phyloP scores from a whole-genome alignment of 2,329 filamentous ascomycete species.

The Periconia sp. region DNA sequence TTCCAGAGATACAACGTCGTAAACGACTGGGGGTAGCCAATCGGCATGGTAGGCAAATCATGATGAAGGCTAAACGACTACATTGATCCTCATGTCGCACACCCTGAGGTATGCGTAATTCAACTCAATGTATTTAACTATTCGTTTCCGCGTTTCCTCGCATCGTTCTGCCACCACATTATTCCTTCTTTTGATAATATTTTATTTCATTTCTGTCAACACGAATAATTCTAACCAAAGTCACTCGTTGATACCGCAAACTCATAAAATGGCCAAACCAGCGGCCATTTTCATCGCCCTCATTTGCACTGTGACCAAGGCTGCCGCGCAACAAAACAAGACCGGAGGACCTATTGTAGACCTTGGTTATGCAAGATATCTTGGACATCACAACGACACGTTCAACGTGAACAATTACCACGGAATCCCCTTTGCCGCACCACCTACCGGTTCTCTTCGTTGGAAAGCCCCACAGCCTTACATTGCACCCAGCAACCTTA shows the following conservation, averaged over 20 bases:
- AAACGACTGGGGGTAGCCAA: too few species aligned
- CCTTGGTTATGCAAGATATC: constrained; percentile 15
- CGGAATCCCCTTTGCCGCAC: constrained; percentile 29
- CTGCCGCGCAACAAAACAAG: background rate
- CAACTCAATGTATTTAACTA: too few species aligned
- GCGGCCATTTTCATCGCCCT: background rate
- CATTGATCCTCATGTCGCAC: too few species aligned
- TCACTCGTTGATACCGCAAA: background rate
- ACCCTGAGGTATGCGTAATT: too few species aligned
- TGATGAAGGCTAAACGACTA: too few species aligned
- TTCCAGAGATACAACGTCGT: too few species aligned
- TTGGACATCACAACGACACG: constrained; percentile 12
- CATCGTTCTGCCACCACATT: too few species aligned
- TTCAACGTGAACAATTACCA: constrained; percentile 16
- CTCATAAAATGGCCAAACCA: background rate
- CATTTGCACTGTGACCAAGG: background rate
- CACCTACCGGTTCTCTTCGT: constrained; percentile 29
- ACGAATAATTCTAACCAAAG: background rate
- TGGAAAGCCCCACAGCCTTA: constrained; percentile 35
- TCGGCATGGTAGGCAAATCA: too few species aligned
- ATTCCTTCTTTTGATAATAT: too few species aligned
- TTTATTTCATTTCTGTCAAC: background rate
- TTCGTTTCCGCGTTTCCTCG: too few species aligned
- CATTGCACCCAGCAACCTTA: constrained; percentile 19
- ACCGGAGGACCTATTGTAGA: constrained; percentile 6